Base-by-base conservation (phyloP, 2,329 filamentous ascomycete genomes). In the Penicillium italicum region DNA sequence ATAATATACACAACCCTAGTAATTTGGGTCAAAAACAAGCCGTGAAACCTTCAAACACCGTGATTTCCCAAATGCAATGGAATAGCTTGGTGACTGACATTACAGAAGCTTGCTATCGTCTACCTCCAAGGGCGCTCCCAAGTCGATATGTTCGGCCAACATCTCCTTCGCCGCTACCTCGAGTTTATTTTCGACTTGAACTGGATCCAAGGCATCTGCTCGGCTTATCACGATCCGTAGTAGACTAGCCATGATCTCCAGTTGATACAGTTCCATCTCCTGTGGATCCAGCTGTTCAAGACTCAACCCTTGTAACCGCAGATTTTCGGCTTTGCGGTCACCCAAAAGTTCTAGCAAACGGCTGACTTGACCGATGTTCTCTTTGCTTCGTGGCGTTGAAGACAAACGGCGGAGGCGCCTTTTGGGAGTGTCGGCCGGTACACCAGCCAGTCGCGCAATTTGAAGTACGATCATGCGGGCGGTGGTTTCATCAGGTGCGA, bases 391-490 rank as follows among this genome's bases (percentile, higher is more conserved):
- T 0, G 77, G 73, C 0, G 72, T 73, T 11, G 66, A 67, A 30
- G 73, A 72, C 22, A 77, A 59, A 22, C 76, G 72, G 7, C 77
- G 68, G 30, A 77, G 72, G 34, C 73, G 72, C 58, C 73, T 66
- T 49, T 70, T 67, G 38, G 69, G 65, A 55, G 69, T 66, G 37
- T 69, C 57, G 48, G 66, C 40, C 41, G 71, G 70, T 6, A 71
- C 71, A n/a, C 68, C 69, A 14, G 74, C 70, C 42, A 76, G 67
- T 5, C 79, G 75, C 18, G 79, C 75, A 40, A 83, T 70, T 60
- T 81, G 77, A 36, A 82, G 70, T 30, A 80, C 68, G 53, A 83
- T 71, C 59, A 78, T 71, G 14, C 77, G 77, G 22, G 72, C 75
- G 11, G 79, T 81, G 22, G 72, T 70, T 48, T 77, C 72, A 52